A percentile compares a stretch with the other conserved stretches of the same genome.
Conservation (phyloP, 176 grass and related monocot species). For the bread wheat (Triticum aestivum) region DNA sequence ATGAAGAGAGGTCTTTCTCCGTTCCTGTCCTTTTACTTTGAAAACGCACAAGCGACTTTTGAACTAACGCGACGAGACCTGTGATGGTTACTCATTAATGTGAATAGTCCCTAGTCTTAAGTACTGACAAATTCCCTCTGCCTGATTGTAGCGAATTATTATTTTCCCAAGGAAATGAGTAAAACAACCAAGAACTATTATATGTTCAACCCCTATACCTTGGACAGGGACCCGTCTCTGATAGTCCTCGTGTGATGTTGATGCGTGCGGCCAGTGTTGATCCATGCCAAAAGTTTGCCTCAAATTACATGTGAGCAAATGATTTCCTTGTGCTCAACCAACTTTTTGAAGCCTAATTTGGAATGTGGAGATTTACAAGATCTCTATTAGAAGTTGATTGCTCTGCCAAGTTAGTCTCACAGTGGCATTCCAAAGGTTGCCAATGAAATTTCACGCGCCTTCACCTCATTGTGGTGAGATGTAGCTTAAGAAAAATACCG, state of each 20-base stretch:
- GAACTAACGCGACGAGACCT: background rate
- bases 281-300: background rate
- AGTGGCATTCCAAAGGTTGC: background rate
- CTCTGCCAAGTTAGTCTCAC: background rate
- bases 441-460: background rate
- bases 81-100: background rate
- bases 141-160: background rate
- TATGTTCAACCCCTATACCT: background rate
- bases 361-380: background rate
- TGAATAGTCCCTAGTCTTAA: background rate
- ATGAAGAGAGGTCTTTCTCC: background rate
- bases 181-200: background rate
- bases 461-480: background rate
- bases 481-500: background rate
- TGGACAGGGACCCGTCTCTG: background rate
- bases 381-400: background rate
- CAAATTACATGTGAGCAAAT: background rate
- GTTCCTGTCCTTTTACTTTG: background rate
- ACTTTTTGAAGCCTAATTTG: background rate
- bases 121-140: background rate
- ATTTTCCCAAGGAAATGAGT: background rate
- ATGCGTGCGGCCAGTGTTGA: background rate
- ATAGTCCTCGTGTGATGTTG: background rate
- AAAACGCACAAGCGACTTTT: background rate
- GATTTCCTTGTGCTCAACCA: background rate